Percentiles rank a stretch among this genome's conserved stretches.
phyloP scores from a whole-genome alignment of 2,329 filamentous ascomycete genomes.

The Clonostachys rhizophaga region DNA sequence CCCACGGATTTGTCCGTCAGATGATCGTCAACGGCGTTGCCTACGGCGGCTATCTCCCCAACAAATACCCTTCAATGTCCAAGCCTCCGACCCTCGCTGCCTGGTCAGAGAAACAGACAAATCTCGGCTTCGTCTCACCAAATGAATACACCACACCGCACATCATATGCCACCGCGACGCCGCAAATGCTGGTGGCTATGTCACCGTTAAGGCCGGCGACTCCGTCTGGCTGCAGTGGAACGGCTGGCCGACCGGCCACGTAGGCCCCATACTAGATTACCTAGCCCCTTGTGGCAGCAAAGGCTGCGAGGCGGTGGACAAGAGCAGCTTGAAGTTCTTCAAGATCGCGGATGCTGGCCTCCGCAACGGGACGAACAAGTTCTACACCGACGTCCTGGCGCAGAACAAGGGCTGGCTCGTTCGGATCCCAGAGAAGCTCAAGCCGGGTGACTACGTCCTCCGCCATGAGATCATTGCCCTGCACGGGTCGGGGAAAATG shows the following conservation, averaged over 20 bases:
- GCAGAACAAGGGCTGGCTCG: conserved; percentile 19
- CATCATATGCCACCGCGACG: conserved; percentile 37
- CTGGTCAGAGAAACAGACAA: conserved; percentile 8
- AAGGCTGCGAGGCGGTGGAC: conserved; percentile 46
- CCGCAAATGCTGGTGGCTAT: conserved; percentile 23
- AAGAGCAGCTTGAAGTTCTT: conserved; percentile 49
- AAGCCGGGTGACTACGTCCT: conserved; percentile 33
- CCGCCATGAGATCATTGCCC: conserved; percentile 43
- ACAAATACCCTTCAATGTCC: background rate
- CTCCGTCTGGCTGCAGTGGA: conserved; percentile 30
- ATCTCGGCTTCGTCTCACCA: conserved; percentile 41
- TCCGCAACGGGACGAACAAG: conserved; percentile 36
- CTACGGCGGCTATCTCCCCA: conserved; percentile 1
- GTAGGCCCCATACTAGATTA: conserved; percentile 54
- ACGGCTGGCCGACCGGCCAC: conserved; percentile 30
- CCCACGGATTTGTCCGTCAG: conserved; percentile 1
- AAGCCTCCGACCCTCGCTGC: background rate
- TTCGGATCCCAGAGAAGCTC: conserved; percentile 20
- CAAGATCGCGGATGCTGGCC: conserved; percentile 44
- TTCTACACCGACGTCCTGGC: conserved; percentile 32
- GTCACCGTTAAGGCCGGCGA: conserved; percentile 28
- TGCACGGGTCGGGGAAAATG: conserved; percentile 30
- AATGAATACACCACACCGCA: conserved; percentile 25
- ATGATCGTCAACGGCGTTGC: background rate
- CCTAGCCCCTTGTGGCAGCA: conserved; percentile 48